These are phyloP conservation scores for Spathaspora boniae DNA, from an alignment of 805 yeast genomes.

Conservation along the genomic window DNA sequence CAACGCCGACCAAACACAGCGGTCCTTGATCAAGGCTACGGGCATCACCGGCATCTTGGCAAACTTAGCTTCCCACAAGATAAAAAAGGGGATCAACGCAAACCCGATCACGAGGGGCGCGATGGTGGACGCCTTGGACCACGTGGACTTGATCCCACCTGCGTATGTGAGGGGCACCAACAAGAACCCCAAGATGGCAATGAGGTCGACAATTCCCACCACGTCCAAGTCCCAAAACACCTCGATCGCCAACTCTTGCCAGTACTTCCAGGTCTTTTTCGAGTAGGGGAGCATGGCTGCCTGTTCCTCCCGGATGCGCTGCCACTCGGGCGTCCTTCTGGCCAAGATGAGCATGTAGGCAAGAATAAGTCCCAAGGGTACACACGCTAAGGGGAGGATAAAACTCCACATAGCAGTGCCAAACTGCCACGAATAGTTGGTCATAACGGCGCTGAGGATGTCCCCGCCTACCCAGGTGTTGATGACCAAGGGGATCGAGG, in stretches of 20 bases:
- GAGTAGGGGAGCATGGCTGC: constrained; percentile 17
- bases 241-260: constrained; percentile 27
- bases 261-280: constrained; percentile 1
- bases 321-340: constrained; percentile 47
- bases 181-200: constrained; percentile 57
- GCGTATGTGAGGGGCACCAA: constrained; percentile 73
- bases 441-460: constrained; percentile 37
- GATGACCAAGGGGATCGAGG: constrained; percentile 68
- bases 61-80: constrained; percentile 45
- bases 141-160: constrained; percentile 52
- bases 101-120: constrained; percentile 70
- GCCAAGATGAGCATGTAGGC: constrained; percentile 55
- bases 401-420: constrained; percentile 78
- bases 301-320: constrained; percentile 4
- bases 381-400: constrained; percentile 59
- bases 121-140: constrained; percentile 62
- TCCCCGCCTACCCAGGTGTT: constrained; percentile 75
- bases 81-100: constrained; percentile 51
- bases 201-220: constrained; percentile 54
- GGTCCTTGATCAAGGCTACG: constrained; percentile 51
- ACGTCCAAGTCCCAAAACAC: constrained; percentile 62
- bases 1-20: constrained; percentile 71
- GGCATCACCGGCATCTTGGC: constrained; percentile 64
- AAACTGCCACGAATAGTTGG: constrained; percentile 54
- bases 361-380: constrained; percentile 56